Conservation (phyloP, 805 yeast species). For the Pichia membranifaciens region DNA sequence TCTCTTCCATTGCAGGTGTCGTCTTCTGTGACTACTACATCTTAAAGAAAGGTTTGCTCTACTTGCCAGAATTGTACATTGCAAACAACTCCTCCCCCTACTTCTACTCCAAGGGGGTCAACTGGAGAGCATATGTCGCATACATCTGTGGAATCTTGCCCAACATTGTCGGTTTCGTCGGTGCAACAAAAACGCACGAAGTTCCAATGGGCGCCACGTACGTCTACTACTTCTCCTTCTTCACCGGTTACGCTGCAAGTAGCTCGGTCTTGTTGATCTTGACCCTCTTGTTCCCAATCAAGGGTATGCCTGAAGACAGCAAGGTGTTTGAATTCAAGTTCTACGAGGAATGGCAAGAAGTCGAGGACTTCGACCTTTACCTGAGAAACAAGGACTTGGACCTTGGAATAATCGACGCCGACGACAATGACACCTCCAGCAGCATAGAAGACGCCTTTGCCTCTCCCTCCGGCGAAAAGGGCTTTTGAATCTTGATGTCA, state of each 20-base stretch:
- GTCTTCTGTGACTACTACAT: constrained; percentile 61
- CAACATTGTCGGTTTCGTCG: constrained; percentile 82
- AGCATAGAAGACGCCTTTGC: constrained; percentile 1
- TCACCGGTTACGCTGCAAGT: constrained; percentile 65
- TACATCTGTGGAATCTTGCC: constrained; percentile 77
- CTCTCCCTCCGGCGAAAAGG: background rate
- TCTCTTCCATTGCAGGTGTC: constrained; percentile 79
- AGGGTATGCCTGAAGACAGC: constrained; percentile 36
- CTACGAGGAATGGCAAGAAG: constrained; percentile 58
- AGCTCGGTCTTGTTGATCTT: constrained; percentile 49
- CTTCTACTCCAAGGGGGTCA: constrained; percentile 60
- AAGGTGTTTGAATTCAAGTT: constrained; percentile 49
- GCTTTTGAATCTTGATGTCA: no score
- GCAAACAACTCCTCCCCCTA: constrained; percentile 42
- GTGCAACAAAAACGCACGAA: constrained; percentile 61
- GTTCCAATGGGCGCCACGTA: constrained; percentile 77
- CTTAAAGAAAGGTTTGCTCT: constrained; percentile 67
- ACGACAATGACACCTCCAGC: background rate
- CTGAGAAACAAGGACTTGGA: constrained; percentile 8
- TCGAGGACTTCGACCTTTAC: constrained; percentile 50
- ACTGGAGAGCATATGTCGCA: constrained; percentile 82
- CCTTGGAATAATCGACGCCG: background rate
- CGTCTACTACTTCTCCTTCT: constrained; percentile 68
- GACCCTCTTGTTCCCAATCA: constrained; percentile 45
- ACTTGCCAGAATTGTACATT: constrained; percentile 58